Evolutionary conservation across 495 filamentous ascomycete species (phyloP).

Genomic region (Penicillium psychrofluorescens): DNA sequence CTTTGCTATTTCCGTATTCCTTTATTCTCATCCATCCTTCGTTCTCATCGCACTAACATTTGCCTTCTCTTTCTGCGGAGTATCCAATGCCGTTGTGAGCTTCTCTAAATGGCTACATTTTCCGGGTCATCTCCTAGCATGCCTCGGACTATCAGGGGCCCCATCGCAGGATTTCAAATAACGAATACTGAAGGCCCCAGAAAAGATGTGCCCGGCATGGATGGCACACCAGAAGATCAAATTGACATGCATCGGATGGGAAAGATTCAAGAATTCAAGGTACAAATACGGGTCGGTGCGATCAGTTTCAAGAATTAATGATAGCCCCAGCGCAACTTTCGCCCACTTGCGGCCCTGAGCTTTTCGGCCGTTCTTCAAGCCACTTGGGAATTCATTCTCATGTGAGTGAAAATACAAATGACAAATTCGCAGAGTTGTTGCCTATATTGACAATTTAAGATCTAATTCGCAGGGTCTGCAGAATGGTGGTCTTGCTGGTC

Average conservation of each 20-base stretch:
- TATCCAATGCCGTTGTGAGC: not conserved
- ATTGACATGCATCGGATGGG: conserved; percentile 19
- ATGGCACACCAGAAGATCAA: not conserved
- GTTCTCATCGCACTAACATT: not conserved
- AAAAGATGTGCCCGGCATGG: not conserved
- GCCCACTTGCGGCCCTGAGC: conserved; percentile 18
- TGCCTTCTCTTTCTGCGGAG: not conserved
- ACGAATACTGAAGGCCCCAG: not conserved
- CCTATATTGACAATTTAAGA: not conserved
- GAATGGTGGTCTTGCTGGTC: conserved; percentile 13
- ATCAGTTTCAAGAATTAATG: not conserved
- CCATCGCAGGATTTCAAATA: not conserved
- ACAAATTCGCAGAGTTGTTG: too few relatives aligned
- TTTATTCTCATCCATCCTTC: not conserved
- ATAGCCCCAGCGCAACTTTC: conserved; percentile 10
- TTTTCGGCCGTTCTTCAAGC: conserved; percentile 20
- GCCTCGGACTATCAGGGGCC: not conserved
- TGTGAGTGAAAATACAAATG: conserved; percentile 2
- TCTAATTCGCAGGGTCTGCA: conserved; percentile 10
- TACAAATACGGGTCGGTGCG: not conserved
- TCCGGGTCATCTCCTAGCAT: not conserved
- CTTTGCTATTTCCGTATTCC: too few relatives aligned
- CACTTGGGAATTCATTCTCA: conserved; percentile 21
- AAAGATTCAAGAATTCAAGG: conserved; percentile 18
- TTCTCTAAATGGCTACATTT: not conserved